Evolutionary conservation across 2,329 filamentous ascomycete genomes (phyloP).

Genomic region (Aphanocladium album): DNA sequence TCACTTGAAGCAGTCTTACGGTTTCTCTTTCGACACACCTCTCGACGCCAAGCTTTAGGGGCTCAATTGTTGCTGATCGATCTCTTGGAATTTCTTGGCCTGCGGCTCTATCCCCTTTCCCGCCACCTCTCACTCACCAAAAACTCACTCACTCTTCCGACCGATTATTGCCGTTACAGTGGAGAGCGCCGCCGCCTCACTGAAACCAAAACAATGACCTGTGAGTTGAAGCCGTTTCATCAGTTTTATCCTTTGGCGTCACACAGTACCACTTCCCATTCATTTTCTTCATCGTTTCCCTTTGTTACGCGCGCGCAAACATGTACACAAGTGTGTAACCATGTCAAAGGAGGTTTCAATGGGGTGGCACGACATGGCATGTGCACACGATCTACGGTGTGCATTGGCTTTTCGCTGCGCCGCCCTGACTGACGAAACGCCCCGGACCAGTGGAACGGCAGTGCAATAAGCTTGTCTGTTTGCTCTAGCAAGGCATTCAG

Average conservation of each 20-base stretch:
- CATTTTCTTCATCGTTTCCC: not conserved
- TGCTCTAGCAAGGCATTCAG: too few relatives aligned
- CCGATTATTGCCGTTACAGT: not conserved
- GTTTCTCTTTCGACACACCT: not conserved
- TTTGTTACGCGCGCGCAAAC: not conserved
- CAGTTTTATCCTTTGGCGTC: not conserved
- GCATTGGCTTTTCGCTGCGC: not conserved
- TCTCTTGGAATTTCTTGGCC: constrained; percentile 11
- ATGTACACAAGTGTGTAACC: not conserved
- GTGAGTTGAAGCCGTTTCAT: constrained; percentile 3
- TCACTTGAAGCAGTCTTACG: not conserved
- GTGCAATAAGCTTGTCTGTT: too few relatives aligned
- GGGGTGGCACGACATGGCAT: not conserved
- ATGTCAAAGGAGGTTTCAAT: not conserved
- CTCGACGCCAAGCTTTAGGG: not conserved
- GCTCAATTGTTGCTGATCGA: not conserved
- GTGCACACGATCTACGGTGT: not conserved
- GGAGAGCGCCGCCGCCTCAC: not conserved
- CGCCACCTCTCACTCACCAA: not conserved
- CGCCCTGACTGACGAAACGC: too few relatives aligned
- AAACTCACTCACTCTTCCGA: not conserved
- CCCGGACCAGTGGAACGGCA: too few relatives aligned
- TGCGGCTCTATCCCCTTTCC: not conserved
- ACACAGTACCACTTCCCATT: not conserved
- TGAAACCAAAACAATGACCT: constrained; percentile 9